phyloP scores from a whole-genome alignment of 2,329 filamentous ascomycete species.

The Plenodomus lindquistii region DNA sequence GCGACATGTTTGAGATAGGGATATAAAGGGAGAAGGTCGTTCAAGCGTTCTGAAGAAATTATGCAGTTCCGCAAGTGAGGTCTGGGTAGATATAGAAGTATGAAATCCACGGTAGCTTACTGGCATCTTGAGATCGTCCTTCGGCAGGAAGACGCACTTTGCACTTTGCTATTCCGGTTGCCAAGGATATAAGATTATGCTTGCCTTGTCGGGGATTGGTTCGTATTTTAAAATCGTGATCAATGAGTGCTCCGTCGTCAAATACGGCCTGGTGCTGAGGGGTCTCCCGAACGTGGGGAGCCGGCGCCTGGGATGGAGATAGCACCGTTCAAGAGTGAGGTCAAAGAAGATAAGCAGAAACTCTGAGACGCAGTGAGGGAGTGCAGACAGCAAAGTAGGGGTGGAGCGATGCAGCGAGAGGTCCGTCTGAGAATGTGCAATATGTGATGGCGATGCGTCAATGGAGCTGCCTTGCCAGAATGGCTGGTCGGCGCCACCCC shows the following conservation, averaged over 20 bases:
- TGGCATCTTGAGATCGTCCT: slow-evolving; percentile 27
- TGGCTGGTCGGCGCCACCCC: slow-evolving; percentile 21
- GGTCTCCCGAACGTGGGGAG: background rate
- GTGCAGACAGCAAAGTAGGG: background rate
- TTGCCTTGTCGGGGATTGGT: background rate
- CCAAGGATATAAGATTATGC: slow-evolving; percentile 6
- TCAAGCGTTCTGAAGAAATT: background rate
- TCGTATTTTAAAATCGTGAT: no score
- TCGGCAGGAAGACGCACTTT: slow-evolving; percentile 4
- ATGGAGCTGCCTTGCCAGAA: slow-evolving; percentile 21
- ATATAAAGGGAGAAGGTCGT: background rate
- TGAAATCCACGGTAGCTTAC: slow-evolving; percentile 23
- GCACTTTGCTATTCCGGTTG: slow-evolving; percentile 15
- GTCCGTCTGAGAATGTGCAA: background rate
- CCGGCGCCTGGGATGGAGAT: background rate
- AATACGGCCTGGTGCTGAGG: background rate
- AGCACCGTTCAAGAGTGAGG: background rate
- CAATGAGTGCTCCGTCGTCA: no score
- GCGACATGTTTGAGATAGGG: background rate
- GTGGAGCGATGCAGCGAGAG: background rate
- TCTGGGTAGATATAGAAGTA: slow-evolving; percentile 13
- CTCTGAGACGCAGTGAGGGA: background rate
- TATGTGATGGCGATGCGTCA: slow-evolving; percentile 13
- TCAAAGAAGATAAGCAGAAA: background rate
- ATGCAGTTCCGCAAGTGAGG: no score